These are phyloP conservation scores for Rhizopogon roseolus DNA, from an alignment of 768 basidiomycete species.

Conservation along the genomic window DNA sequence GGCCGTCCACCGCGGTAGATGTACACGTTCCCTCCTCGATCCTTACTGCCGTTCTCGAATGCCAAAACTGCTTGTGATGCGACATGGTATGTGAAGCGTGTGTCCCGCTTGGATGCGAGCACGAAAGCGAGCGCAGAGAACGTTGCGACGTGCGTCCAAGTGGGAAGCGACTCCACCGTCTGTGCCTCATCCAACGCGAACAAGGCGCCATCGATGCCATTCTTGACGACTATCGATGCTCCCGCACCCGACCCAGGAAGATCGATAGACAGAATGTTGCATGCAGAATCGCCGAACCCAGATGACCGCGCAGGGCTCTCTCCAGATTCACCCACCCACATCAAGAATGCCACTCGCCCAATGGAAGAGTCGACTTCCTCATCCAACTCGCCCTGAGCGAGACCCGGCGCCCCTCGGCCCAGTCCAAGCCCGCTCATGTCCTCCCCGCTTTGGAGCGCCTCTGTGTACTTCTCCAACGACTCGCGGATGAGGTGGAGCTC, in stretches of 20 bases:
- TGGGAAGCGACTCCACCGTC: conserved; percentile 18
- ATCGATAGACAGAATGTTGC: conserved; percentile 64
- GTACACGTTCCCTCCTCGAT: conserved; percentile 79
- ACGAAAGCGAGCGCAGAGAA: conserved; percentile 92
- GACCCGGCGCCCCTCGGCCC: conserved; percentile 68
- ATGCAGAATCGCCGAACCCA: conserved; percentile 28
- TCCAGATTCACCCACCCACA: conserved; percentile 60
- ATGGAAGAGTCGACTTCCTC: conserved; percentile 79
- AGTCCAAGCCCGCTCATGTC: conserved; percentile 60
- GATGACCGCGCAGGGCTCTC: conserved; percentile 38
- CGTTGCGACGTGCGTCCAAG: conserved; percentile 78
- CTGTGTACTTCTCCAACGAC: conserved; percentile 82
- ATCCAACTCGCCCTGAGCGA: conserved; percentile 87
- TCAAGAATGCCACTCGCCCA: conserved; percentile 59
- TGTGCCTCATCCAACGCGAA: conserved; percentile 41
- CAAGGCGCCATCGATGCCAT: conserved; percentile 67
- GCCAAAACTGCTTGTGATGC: conserved; percentile 57
- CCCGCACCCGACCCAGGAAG: conserved; percentile 47
- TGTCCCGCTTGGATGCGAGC: conserved; percentile 86
- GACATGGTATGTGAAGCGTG: conserved; percentile 80
- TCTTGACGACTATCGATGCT: conserved; percentile 58
- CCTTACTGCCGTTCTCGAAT: conserved; percentile 72
- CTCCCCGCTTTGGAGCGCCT: conserved; percentile 51
- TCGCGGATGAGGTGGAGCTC: conserved; percentile 78
- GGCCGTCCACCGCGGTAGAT: conserved; percentile 62